phyloP scores from a whole-genome alignment of 129 eudicot species.

The Flaveria linearis region DNA sequence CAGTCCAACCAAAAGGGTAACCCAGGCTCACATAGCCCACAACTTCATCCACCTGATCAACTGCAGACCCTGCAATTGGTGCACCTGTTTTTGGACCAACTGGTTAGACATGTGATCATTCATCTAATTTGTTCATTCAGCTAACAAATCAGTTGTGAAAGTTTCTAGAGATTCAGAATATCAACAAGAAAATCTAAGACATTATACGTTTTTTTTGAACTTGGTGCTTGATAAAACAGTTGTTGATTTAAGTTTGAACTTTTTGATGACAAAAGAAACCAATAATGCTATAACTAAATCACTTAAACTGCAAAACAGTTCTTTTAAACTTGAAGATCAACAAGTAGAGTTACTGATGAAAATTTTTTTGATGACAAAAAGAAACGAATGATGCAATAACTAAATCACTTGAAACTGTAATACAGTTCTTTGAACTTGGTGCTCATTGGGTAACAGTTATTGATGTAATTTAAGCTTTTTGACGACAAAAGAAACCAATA shows the following conservation, averaged over 20 bases:
- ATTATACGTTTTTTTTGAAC: no score
- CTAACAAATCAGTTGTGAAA: not conserved
- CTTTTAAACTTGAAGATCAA: no score
- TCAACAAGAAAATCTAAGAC: not conserved
- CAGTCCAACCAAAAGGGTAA: conserved; percentile 76
- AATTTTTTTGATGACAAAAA: no score
- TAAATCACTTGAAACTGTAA: no score
- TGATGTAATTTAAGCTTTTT: no score
- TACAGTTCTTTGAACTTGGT: not conserved
- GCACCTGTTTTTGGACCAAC: conserved; percentile 56
- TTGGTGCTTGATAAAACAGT: not conserved
- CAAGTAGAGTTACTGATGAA: no score
- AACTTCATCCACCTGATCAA: conserved; percentile 65
- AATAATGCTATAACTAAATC: no score
- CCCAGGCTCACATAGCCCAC: conserved; percentile 84
- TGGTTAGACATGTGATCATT: not conserved
- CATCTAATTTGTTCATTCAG: not conserved
- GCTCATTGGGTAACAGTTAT: not conserved
- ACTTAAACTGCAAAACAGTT: no score
- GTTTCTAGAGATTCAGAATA: not conserved
- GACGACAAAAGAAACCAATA: no score
- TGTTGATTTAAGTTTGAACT: no score
- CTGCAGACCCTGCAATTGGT: conserved; percentile 87
- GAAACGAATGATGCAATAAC: no score
- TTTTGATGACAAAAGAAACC: no score